Evolutionary conservation across 805 yeast genomes (phyloP).

Genomic region (Metschnikowia koreensis): DNA sequence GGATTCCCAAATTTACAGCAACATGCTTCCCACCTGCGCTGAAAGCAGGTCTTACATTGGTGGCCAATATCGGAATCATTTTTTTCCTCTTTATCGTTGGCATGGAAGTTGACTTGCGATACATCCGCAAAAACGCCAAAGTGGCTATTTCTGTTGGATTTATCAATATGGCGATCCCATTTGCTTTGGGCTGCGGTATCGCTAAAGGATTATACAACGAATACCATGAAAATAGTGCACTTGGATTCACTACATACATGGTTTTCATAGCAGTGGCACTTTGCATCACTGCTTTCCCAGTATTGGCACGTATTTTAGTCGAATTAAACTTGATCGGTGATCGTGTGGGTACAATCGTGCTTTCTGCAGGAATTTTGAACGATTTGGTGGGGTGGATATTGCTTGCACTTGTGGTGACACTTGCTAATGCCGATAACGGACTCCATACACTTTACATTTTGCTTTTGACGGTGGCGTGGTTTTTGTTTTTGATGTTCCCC

Average conservation of each 20-base stretch:
- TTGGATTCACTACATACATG: constrained; percentile 70
- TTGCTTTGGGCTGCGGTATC: constrained; percentile 73
- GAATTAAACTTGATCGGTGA: constrained; percentile 69
- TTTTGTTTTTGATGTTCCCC: constrained; percentile 56
- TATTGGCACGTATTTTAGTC: constrained; percentile 72
- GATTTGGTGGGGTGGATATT: constrained; percentile 82
- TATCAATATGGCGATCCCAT: constrained; percentile 73
- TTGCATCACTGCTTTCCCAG: constrained; percentile 86
- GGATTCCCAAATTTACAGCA: constrained; percentile 61
- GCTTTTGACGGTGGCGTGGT: constrained; percentile 68
- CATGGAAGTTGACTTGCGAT: constrained; percentile 69
- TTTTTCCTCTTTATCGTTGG: constrained; percentile 76
- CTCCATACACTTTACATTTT: constrained; percentile 68
- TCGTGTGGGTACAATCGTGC: constrained; percentile 66
- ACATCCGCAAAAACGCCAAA: constrained; percentile 56
- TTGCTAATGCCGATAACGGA: constrained; percentile 71
- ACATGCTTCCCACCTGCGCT: constrained; percentile 66
- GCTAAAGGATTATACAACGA: constrained; percentile 65
- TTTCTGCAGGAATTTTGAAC: constrained; percentile 80
- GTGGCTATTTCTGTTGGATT: constrained; percentile 70
- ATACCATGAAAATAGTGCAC: constrained; percentile 37
- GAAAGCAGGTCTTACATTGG: constrained; percentile 59
- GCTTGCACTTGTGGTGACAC: constrained; percentile 70
- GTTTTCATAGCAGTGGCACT: constrained; percentile 81
- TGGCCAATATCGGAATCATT: constrained; percentile 74